Evolutionary conservation across 2,329 filamentous ascomycete genomes (phyloP).

Genomic region (Metarhizium anisopliae): DNA sequence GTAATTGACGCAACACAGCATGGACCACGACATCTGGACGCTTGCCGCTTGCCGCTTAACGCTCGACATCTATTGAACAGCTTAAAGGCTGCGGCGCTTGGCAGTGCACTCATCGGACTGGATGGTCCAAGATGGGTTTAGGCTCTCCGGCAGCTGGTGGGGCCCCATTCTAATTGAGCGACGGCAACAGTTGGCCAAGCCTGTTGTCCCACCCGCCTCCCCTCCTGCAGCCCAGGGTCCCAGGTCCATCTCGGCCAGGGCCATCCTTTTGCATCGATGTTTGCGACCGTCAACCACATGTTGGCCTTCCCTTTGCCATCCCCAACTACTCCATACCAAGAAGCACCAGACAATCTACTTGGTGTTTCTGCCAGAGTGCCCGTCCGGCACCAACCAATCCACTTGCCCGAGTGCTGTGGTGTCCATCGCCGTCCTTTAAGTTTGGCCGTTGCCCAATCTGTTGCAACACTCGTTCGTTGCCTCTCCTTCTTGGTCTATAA

Average conservation of each 20-base stretch:
- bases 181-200: neutral
- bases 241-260: too few species aligned
- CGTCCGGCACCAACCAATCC: neutral
- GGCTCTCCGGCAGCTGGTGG: neutral
- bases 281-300: too few species aligned
- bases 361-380: too few species aligned
- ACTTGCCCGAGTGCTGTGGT: neutral
- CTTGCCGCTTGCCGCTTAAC: too few species aligned
- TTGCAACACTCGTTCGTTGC: neutral
- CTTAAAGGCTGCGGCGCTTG: neutral
- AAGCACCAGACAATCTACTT: neutral
- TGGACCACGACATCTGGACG: too few species aligned
- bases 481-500: neutral
- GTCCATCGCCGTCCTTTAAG: neutral
- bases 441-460: neutral
- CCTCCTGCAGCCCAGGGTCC: too few species aligned
- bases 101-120: neutral
- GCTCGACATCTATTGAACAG: too few species aligned
- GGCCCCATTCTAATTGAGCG: neutral
- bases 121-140: neutral
- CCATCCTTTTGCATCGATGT: too few species aligned
- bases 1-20: too few species aligned
- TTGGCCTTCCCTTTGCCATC: too few species aligned
- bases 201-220: too few species aligned
- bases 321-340: too few species aligned